Percentiles rank a stretch among this genome's conserved stretches.
These are phyloP conservation scores for Tylopilus sp. DNA, from an alignment of 768 basidiomycete genomes.

Conservation along the genomic window DNA sequence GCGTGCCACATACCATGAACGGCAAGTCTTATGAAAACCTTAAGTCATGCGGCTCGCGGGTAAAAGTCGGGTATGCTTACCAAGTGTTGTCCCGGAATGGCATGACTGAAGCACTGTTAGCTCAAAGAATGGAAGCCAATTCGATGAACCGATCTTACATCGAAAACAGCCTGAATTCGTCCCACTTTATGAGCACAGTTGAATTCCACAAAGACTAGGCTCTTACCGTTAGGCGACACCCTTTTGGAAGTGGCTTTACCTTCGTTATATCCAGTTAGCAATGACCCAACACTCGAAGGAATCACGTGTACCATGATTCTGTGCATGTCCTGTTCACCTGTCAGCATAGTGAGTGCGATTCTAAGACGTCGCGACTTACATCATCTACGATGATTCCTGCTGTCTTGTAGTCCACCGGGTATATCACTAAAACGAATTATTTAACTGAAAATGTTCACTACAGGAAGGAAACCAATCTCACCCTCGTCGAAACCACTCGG, in stretches of 20 bases:
- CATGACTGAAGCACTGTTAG: slow-evolving; percentile 34
- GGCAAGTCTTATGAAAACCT: slow-evolving; percentile 19
- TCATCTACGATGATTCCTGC: slow-evolving; percentile 80
- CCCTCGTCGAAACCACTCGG: slow-evolving; percentile 79
- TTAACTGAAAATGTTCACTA: background rate
- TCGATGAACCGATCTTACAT: slow-evolving; percentile 35
- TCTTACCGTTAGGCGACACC: slow-evolving; percentile 61
- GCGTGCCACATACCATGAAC: slow-evolving; percentile 22
- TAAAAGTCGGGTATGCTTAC: slow-evolving; percentile 12
- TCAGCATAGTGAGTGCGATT: background rate
- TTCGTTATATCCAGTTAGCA: slow-evolving; percentile 12
- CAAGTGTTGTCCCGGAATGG: slow-evolving; percentile 50
- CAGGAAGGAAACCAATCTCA: slow-evolving; percentile 16
- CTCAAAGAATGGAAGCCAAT: background rate
- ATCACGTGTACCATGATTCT: slow-evolving; percentile 35
- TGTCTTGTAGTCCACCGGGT: slow-evolving; percentile 80
- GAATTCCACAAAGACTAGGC: background rate
- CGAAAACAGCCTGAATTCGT: slow-evolving; percentile 40
- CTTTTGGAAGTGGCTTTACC: slow-evolving; percentile 55
- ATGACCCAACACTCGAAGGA: background rate
- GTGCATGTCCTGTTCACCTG: slow-evolving; percentile 36
- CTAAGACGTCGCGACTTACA: slow-evolving; percentile 35
- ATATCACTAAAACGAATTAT: slow-evolving; percentile 58
- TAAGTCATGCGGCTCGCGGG: background rate
- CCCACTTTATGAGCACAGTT: background rate